Percentiles rank a stretch among this genome's conserved stretches.
phyloP scores from a whole-genome alignment of 257 asterid genomes.

The Solanum pimpinellifolium region DNA sequence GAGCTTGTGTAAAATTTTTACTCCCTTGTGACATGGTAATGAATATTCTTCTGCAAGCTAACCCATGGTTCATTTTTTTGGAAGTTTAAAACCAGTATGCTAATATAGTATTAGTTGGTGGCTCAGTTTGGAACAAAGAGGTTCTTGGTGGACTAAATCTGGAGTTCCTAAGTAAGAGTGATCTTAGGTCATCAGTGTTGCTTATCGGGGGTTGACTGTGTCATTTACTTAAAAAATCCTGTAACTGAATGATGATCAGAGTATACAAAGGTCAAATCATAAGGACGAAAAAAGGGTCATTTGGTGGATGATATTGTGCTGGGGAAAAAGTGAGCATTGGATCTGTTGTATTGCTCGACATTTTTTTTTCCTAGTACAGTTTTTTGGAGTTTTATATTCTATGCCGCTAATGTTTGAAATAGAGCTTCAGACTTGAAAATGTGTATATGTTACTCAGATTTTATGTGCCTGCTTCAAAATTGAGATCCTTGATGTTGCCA shows the following conservation, averaged over 20 bases:
- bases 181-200: background rate
- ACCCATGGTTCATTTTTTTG: background rate
- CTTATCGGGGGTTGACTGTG: background rate
- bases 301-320: background rate
- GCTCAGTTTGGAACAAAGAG: background rate
- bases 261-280: background rate
- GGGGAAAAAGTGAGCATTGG: background rate
- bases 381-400: background rate
- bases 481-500: background rate
- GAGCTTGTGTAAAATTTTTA: background rate
- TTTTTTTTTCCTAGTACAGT: background rate
- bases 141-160: background rate
- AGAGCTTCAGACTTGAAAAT: background rate
- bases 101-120: background rate
- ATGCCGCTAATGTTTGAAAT: background rate
- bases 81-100: background rate
- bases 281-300: background rate
- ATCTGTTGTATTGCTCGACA: background rate
- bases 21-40: background rate
- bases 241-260: background rate
- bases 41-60: background rate
- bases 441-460: background rate
- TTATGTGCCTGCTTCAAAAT: background rate
- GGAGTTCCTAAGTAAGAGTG: background rate
- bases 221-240: background rate